Conservation (phyloP, 2,329 filamentous ascomycete species). For the Penicillium aurantiogriseum region DNA sequence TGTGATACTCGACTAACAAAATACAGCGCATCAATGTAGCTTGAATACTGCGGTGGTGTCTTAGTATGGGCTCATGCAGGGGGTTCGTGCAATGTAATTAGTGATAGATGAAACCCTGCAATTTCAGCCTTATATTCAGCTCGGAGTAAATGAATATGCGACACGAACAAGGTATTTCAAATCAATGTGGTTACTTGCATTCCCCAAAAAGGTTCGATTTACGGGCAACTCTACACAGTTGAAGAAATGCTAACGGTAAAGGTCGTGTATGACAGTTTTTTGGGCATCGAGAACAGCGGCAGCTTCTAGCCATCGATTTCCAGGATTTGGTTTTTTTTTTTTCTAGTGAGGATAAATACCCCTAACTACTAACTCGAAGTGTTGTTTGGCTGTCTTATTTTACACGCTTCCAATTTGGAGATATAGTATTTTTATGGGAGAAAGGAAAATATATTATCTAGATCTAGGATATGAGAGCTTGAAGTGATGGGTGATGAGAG, state of each 20-base stretch:
- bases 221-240: background rate
- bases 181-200: background rate
- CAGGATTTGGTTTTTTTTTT: too few relatives aligned
- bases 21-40: background rate
- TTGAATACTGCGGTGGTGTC: background rate
- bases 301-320: too few relatives aligned
- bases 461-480: background rate
- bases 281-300: background rate
- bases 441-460: background rate
- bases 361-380: too few relatives aligned
- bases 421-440: background rate
- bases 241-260: background rate
- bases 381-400: too few relatives aligned
- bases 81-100: too few relatives aligned
- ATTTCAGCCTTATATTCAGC: background rate
- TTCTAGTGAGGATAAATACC: too few relatives aligned
- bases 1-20: background rate
- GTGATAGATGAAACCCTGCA: background rate
- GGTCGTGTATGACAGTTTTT: background rate
- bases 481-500: background rate
- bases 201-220: background rate
- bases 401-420: background rate
- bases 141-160: too few relatives aligned
- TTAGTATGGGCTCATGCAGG: too few relatives aligned
- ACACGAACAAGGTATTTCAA: background rate